Conservation (phyloP, 257 asterid genomes). For the Eustoma russellianum region DNA sequence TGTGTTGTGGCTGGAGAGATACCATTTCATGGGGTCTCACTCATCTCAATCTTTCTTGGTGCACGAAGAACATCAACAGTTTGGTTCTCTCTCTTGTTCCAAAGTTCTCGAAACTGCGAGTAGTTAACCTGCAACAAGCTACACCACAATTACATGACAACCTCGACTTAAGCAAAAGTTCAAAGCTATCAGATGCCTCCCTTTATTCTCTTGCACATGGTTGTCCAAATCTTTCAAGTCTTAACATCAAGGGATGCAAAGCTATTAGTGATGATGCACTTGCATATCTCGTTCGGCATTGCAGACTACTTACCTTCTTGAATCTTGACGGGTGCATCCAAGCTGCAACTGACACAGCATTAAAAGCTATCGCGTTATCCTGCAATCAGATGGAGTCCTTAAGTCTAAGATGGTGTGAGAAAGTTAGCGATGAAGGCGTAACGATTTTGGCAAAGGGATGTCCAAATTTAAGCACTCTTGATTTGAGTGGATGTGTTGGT, state of each 20-base stretch:
- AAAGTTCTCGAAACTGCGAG: conserved; percentile 65
- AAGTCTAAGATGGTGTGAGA: conserved; percentile 94
- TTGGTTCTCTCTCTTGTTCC: conserved; percentile 63
- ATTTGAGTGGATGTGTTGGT: conserved; percentile 87
- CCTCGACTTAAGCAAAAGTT: conserved; percentile 87
- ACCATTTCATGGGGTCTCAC: conserved; percentile 78
- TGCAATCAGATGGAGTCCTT: conserved; percentile 70
- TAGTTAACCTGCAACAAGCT: conserved; percentile 65
- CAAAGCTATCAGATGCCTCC: conserved; percentile 68
- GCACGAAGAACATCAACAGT: conserved; percentile 83
- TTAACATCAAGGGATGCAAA: conserved; percentile 84
- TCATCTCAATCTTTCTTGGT: conserved; percentile 82
- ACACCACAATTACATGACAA: conserved; percentile 72
- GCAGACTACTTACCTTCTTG: conserved; percentile 51
- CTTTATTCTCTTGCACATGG: conserved; percentile 75
- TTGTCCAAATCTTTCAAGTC: conserved; percentile 58
- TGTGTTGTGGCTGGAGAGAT: conserved; percentile 95
- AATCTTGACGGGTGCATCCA: conserved; percentile 87
- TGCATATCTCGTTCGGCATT: conserved; percentile 54
- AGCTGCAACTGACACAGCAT: conserved; percentile 81
- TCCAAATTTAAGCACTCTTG: conserved; percentile 73
- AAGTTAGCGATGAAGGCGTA: conserved; percentile 79
- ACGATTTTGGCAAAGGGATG: conserved; percentile 91
- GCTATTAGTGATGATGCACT: conserved; percentile 66
- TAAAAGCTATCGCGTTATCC: conserved; percentile 78